Percentiles rank a stretch among this genome's conserved stretches.
These are phyloP conservation scores for Cryptococcus maquisensis DNA, from an alignment of 1,284 basidiomycete species.

Conservation along the genomic window DNA sequence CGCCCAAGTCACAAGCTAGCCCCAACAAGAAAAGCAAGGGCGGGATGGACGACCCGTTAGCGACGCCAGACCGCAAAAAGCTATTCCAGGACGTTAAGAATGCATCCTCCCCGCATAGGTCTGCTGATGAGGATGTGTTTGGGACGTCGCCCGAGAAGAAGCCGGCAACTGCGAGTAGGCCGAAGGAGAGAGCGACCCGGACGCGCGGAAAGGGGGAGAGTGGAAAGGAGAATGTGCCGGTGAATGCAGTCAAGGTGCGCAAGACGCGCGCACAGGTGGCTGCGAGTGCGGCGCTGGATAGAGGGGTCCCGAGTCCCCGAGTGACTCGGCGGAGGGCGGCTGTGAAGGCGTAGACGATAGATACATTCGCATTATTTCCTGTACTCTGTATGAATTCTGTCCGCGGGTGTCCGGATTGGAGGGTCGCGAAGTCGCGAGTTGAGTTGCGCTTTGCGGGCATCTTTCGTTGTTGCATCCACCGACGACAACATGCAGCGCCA, in stretches of 20 bases:
- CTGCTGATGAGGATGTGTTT: constrained; percentile 7
- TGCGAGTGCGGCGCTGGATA: background rate
- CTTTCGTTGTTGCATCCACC: background rate
- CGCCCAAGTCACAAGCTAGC: constrained; percentile 20
- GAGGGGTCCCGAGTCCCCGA: constrained; percentile 4
- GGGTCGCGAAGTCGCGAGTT: background rate
- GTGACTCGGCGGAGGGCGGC: constrained; percentile 2
- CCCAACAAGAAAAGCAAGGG: constrained; percentile 22
- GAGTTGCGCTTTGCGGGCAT: background rate
- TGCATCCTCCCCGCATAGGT: background rate
- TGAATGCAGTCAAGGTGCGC: background rate
- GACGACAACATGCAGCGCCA: constrained; percentile 8
- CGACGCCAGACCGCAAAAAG: background rate
- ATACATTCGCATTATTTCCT: background rate
- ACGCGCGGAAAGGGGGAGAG: background rate
- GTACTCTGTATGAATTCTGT: background rate
- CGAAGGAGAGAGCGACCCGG: background rate
- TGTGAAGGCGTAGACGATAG: background rate
- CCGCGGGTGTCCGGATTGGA: background rate
- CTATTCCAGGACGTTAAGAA: background rate
- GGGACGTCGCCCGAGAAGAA: background rate
- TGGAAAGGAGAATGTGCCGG: constrained; percentile 7
- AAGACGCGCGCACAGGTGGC: background rate
- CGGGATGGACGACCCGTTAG: constrained; percentile 35
- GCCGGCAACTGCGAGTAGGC: background rate